phyloP scores from a whole-genome alignment of 139 green algal genomes.

The Ettlia oleoabundans region DNA sequence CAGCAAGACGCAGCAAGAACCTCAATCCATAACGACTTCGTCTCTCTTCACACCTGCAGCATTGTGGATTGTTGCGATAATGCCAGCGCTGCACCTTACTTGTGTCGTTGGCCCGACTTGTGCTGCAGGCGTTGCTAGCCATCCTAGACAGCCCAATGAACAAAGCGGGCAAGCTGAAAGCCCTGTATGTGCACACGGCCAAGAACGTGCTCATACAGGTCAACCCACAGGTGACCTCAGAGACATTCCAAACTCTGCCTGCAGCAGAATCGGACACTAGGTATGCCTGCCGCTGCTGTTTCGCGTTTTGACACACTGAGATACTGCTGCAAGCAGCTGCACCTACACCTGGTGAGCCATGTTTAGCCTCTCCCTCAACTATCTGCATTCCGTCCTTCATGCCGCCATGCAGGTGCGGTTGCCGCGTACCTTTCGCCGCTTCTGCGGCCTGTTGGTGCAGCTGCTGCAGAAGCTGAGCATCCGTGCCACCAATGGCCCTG shows the following conservation, averaged over 20 bases:
- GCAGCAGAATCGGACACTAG: too few relatives aligned
- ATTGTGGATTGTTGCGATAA: too few relatives aligned
- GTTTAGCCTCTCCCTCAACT: too few relatives aligned
- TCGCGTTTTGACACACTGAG: too few relatives aligned
- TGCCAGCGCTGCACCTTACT: too few relatives aligned
- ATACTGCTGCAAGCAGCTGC: too few relatives aligned
- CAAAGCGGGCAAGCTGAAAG: slow-evolving; percentile 92
- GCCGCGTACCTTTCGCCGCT: slow-evolving; percentile 94
- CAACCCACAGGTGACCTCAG: slow-evolving; percentile 73
- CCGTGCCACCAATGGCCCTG: slow-evolving; percentile 90
- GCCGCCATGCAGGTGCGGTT: slow-evolving; percentile 74
- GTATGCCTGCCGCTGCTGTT: too few relatives aligned
- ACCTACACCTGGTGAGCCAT: not conserved
- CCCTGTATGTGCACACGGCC: slow-evolving; percentile 88
- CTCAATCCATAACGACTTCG: too few relatives aligned
- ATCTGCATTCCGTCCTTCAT: not conserved
- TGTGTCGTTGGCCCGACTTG: too few relatives aligned
- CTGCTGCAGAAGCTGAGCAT: slow-evolving; percentile 99
- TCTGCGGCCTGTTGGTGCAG: slow-evolving; percentile 95
- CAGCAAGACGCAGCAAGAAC: too few relatives aligned
- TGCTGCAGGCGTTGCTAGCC: slow-evolving; percentile 81
- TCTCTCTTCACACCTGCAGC: too few relatives aligned
- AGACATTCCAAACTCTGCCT: too few relatives aligned
- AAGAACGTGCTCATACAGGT: slow-evolving; percentile 95
- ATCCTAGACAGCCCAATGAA: slow-evolving; percentile 96